Base-by-base conservation (phyloP, 2,329 filamentous ascomycete species). In the Sclerotinia glacialis region DNA sequence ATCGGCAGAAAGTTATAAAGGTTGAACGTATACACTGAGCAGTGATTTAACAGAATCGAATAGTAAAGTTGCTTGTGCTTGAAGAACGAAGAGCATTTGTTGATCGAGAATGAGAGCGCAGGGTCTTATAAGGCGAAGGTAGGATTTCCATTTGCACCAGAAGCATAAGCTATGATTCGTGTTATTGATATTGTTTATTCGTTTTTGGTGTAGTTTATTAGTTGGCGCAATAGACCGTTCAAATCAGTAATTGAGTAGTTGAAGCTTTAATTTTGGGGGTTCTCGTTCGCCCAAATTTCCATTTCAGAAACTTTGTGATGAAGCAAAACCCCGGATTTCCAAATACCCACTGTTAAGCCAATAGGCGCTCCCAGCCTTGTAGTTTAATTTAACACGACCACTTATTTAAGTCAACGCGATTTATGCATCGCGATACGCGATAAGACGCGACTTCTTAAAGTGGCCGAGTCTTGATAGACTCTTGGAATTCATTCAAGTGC, bases 251-350 rank as follows among this genome's bases (percentile, higher is more conserved):
- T 59, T 14, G 23, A 23, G 21, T 47, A 34, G 26, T 37, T 47
- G 31, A 34, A 37, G n/a, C 12, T 56, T 49, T 49, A 61, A 50
- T 8, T 49, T 37, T 56, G 14, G n/a, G n/a, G 8, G 31, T 26
- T 47, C n/a, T 55, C 21, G 44, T 37, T 49, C n/a, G 54, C 34
- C 21, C 42, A 9, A 37, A 34, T 60, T 60, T n/a, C 56, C 23
- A 47, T 47, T 47, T 46, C 56, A 47, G 42, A 47, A 58, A 37
- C 28, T 60, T 60, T 60, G 28, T 23, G 34, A 37, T 40, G 53
- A 49, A 60, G 56, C 28, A 49, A 37, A 60, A 49, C 58, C 58
- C 58, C 58, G 58, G 58, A 60, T 60, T 60, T 49, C 58, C 37
- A 60, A 11, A 47, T 47, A 31, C 31, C 18, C 31, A 53, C 49